Evolutionary conservation across 805 yeast species (phyloP).

Genomic region (Brettanomyces anomalus): DNA sequence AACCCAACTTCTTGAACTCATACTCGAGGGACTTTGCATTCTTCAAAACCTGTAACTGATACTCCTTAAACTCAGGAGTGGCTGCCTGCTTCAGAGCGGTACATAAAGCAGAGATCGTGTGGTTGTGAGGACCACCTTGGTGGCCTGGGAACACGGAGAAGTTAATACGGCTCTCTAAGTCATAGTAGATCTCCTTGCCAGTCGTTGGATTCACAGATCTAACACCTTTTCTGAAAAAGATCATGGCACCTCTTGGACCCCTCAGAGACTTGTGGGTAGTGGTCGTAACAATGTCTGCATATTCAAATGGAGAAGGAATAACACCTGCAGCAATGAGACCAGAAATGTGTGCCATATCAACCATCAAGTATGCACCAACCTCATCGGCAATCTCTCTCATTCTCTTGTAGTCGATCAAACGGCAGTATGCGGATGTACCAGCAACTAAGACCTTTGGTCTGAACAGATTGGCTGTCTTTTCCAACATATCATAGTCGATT

Average conservation of each 20-base stretch:
- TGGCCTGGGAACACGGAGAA: constrained; percentile 99
- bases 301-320: constrained; percentile 92
- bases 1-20: constrained; percentile 64
- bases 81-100: constrained; percentile 93
- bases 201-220: constrained; percentile 79
- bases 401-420: constrained; percentile 92
- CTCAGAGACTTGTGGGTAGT: constrained; percentile 98
- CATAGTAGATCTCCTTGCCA: constrained; percentile 86
- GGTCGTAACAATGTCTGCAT: constrained; percentile 96
- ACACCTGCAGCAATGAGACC: constrained; percentile 95
- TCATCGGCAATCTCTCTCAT: constrained; percentile 95
- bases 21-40: constrained; percentile 80
- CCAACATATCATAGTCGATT: constrained; percentile 93
- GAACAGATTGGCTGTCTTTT: constrained; percentile 80
- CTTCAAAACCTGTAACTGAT: constrained; percentile 79
- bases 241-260: constrained; percentile 99
- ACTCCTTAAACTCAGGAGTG: constrained; percentile 81
- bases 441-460: constrained; percentile 97
- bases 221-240: constrained; percentile 94
- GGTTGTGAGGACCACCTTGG: constrained; percentile 99
- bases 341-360: constrained; percentile 98
- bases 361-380: constrained; percentile 93
- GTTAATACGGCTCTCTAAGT: constrained; percentile 90
- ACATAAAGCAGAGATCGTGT: constrained; percentile 95
- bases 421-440: constrained; percentile 97